Evolutionary conservation across 257 asterid genomes (phyloP).

Genomic region (Scutellaria galericulata): DNA sequence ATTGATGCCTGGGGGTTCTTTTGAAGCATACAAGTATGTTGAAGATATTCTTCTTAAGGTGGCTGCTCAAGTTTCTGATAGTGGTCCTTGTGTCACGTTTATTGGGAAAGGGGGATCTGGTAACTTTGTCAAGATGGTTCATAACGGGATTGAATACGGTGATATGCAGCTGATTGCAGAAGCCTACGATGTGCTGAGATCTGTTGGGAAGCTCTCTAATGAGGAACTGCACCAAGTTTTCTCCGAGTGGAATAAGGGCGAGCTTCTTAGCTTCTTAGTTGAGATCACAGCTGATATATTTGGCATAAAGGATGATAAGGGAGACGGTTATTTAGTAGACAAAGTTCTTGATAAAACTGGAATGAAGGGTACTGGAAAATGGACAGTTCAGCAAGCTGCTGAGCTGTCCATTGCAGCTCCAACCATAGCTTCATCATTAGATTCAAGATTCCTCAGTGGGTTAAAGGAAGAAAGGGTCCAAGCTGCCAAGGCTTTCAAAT

Average conservation of each 20-base stretch:
- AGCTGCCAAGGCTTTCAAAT: slow-evolving; percentile 66
- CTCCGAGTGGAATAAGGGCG: slow-evolving; percentile 74
- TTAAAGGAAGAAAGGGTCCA: slow-evolving; percentile 69
- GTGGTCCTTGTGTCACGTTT: slow-evolving; percentile 78
- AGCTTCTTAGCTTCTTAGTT: slow-evolving; percentile 69
- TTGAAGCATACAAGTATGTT: slow-evolving; percentile 62
- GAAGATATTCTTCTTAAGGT: slow-evolving; percentile 73
- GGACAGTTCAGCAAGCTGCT: slow-evolving; percentile 86
- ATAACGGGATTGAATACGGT: slow-evolving; percentile 77
- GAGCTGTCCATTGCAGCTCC: slow-evolving; percentile 79
- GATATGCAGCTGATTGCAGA: slow-evolving; percentile 83
- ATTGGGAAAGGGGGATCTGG: slow-evolving; percentile 78
- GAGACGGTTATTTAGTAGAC: slow-evolving; percentile 63
- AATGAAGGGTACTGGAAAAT: slow-evolving; percentile 82
- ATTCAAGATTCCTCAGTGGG: slow-evolving; percentile 78
- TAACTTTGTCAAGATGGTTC: slow-evolving; percentile 76
- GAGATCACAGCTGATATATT: slow-evolving; percentile 79
- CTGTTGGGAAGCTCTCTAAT: slow-evolving; percentile 70
- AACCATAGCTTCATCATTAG: slow-evolving; percentile 70
- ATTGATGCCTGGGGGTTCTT: slow-evolving; percentile 79
- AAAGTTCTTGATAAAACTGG: slow-evolving; percentile 81
- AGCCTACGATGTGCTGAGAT: slow-evolving; percentile 71
- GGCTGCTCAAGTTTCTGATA: slow-evolving; percentile 75
- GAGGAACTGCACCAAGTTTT: slow-evolving; percentile 67
- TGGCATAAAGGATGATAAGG: slow-evolving; percentile 72